Evolutionary conservation across 2,329 filamentous ascomycete genomes (phyloP).

Genomic region (Pyrenophora teres): DNA sequence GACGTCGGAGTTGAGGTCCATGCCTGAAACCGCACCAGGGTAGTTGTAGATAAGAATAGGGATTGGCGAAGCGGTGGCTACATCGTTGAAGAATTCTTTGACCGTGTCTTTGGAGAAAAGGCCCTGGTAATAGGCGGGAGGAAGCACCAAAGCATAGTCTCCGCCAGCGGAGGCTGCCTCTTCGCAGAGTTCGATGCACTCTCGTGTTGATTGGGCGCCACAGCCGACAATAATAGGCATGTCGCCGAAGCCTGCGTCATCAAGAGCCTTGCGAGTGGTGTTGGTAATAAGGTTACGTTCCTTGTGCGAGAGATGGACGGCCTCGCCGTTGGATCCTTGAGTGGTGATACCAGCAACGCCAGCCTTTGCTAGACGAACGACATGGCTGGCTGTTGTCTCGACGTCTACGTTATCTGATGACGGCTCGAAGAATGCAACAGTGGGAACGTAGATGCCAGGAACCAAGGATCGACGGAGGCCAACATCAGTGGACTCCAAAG

Average conservation of each 20-base stretch:
- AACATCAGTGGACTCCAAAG: slow-evolving; percentile 42
- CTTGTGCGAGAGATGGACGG: slow-evolving; percentile 73
- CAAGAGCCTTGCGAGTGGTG: slow-evolving; percentile 71
- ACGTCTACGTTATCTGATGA: slow-evolving; percentile 50
- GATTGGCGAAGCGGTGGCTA: slow-evolving; percentile 66
- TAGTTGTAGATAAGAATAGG: slow-evolving; percentile 73
- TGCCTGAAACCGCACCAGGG: slow-evolving; percentile 65
- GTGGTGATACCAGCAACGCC: slow-evolving; percentile 76
- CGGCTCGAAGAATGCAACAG: slow-evolving; percentile 52
- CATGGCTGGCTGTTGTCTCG: slow-evolving; percentile 50
- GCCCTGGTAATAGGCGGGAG: slow-evolving; percentile 75
- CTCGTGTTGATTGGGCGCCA: slow-evolving; percentile 72
- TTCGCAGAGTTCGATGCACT: slow-evolving; percentile 70
- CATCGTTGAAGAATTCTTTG: slow-evolving; percentile 67
- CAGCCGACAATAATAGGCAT: slow-evolving; percentile 78
- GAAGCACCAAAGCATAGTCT: slow-evolving; percentile 76
- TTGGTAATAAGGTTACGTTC: slow-evolving; percentile 72
- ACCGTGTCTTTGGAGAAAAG: slow-evolving; percentile 66
- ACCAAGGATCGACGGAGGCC: slow-evolving; percentile 43
- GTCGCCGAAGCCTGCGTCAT: slow-evolving; percentile 66
- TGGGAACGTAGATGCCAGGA: slow-evolving; percentile 53
- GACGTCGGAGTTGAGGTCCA: slow-evolving; percentile 67
- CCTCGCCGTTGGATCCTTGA: slow-evolving; percentile 82
- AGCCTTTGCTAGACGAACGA: slow-evolving; percentile 71
- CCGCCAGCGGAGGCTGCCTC: slow-evolving; percentile 72